Base-by-base conservation (phyloP, 306 rosid species). In the Glycine latifolia region DNA sequence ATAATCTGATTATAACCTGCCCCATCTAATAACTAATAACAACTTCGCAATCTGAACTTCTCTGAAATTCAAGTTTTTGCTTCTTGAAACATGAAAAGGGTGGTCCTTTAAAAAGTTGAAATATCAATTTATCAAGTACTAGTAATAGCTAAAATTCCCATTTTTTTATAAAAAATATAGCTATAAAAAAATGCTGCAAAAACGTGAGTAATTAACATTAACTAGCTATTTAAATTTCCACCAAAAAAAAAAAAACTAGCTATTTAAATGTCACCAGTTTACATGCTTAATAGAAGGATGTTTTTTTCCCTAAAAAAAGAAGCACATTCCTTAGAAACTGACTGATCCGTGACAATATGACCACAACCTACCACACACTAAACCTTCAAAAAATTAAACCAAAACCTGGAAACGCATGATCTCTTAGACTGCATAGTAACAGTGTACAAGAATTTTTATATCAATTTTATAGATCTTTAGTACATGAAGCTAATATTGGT, bases 371-470 rank as follows among this genome's bases (percentile, higher is more conserved):
- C 26, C 55, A 82, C 14, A 77, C 33, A 63, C 10, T 31, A 31
- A 62, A 75, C 53, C 17, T 53, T 75, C 20, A 31, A 37, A 74
- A 82, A 78, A 20, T 33, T 17, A 54, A 68, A 48, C 53, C 37
- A 73, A 72, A 81, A 77, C 47, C n/a, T 7, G 37, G 75, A 86
- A 78, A 79, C 5, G 8, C 8, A 6, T 43, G 47, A 43, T 43
- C 47, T 43, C 47, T 43, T 43, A 43, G 47, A 43, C 47, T 43
- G 47, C 47, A 7, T 7, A 20, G 20, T 20, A 20, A 20, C 20
- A 20, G 20, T 20, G 20, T 20, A 20, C 31, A 26, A 26, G 31
- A 26, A 26, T 26, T 26, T 26, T 26, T 26, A 26, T 26, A 26
- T 26, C 31, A 43, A 43, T 39, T 17, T 33, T 50, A 4, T 67